Evolutionary conservation across 495 filamentous ascomycete genomes (phyloP).

Genomic region (Evansstolkia leycettana): DNA sequence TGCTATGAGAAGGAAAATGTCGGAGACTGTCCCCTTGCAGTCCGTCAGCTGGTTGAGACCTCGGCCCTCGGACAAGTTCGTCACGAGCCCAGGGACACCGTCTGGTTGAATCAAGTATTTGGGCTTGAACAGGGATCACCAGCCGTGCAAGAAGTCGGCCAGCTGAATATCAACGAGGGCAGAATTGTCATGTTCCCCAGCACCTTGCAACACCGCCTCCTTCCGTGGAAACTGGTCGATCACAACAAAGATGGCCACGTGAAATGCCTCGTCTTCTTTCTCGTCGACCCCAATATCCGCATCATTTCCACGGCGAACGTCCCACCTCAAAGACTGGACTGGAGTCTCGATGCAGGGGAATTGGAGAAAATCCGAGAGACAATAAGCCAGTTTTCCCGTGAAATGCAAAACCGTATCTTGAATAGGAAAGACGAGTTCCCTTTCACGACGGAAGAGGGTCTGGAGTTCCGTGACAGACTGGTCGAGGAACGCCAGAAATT

Average conservation of each 20-base stretch:
- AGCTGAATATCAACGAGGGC: conserved; percentile 9
- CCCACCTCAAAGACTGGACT: conserved; percentile 37
- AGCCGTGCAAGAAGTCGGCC: conserved; percentile 19
- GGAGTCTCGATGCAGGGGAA: conserved; percentile 14
- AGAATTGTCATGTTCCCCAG: conserved; percentile 22
- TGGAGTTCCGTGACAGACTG: conserved; percentile 12
- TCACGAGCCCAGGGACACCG: conserved; percentile 12
- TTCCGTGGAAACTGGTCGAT: conserved; percentile 33
- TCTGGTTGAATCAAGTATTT: conserved; percentile 22
- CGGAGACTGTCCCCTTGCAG: conserved; percentile 8
- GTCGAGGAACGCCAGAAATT: conserved; percentile 19
- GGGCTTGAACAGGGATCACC: conserved; percentile 19
- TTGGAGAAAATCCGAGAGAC: conserved; percentile 1
- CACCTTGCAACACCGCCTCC: conserved; percentile 35
- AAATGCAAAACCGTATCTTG: conserved; percentile 14
- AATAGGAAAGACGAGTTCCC: conserved; percentile 19
- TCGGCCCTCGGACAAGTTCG: conserved; percentile 17
- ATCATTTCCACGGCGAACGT: conserved; percentile 44
- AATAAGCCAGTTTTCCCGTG: conserved; percentile 15
- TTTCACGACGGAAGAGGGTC: conserved; percentile 20
- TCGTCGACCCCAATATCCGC: conserved; percentile 42
- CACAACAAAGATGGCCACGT: conserved; percentile 32
- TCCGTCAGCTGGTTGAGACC: conserved; percentile 18
- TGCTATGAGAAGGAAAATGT: conserved; percentile 16
- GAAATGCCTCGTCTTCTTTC: conserved; percentile 36